Evolutionary conservation across 805 yeast genomes (phyloP).

Genomic region (Monosporozyma unispora): DNA sequence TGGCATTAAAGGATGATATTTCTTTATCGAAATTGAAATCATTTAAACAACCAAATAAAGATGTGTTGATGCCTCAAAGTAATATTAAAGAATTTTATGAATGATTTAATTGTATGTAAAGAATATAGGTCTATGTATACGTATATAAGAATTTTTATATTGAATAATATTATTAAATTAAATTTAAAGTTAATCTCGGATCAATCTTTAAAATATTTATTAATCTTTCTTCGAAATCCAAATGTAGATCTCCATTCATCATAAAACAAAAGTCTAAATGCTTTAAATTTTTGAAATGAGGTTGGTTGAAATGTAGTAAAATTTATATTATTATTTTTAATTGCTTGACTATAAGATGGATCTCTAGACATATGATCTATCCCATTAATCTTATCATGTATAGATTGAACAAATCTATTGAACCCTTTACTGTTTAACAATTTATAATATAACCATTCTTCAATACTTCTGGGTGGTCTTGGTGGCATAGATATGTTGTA

Average conservation of each 20-base stretch:
- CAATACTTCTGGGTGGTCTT: constrained; percentile 32
- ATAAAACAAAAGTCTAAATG: constrained; percentile 48
- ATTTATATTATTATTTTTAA: constrained; percentile 9
- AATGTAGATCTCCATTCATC: constrained; percentile 52
- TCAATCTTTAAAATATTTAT: constrained; percentile 11
- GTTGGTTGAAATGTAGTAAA: constrained; percentile 39
- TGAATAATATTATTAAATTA: neutral
- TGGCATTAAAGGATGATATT: constrained; percentile 70
- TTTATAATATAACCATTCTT: constrained; percentile 39
- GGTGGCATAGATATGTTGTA: neutral
- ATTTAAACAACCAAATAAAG: constrained; percentile 49
- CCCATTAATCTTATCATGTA: constrained; percentile 58
- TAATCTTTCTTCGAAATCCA: constrained; percentile 33
- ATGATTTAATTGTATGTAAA: neutral
- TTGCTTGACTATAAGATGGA: constrained; percentile 3
- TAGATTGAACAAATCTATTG: constrained; percentile 49
- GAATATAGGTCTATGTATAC: neutral
- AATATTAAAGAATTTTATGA: constrained; percentile 4
- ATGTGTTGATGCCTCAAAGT: constrained; percentile 31
- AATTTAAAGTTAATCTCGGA: neutral
- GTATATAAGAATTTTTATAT: neutral
- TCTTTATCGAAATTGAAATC: constrained; percentile 54
- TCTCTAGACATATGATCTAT: constrained; percentile 35
- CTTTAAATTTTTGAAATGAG: constrained; percentile 45
- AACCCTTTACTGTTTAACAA: constrained; percentile 51